phyloP scores from a whole-genome alignment of 2,329 filamentous ascomycete genomes.

The Stagonosporopsis cucurbitacearum region DNA sequence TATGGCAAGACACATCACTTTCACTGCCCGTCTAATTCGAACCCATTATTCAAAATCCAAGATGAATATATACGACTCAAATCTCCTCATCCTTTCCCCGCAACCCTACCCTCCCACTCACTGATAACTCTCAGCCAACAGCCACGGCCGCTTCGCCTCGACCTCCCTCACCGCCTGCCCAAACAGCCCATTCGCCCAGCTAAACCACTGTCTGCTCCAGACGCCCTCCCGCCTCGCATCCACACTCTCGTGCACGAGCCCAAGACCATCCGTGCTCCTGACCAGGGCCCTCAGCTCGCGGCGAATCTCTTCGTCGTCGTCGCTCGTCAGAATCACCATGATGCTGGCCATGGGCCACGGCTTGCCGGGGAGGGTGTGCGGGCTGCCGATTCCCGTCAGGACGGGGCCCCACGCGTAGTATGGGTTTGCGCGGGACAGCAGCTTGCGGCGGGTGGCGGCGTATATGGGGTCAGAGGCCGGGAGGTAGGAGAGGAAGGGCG shows the following conservation, averaged over 20 bases:
- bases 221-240: conserved; percentile 46
- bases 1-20: too few species aligned
- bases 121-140: conserved; percentile 48
- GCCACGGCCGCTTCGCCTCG: conserved; percentile 50
- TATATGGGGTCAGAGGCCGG: conserved; percentile 50
- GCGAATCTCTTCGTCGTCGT: conserved; percentile 55
- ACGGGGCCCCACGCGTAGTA: conserved; percentile 57
- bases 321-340: conserved; percentile 56
- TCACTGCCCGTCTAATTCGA: too few species aligned
- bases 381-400: conserved; percentile 54
- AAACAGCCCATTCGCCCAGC: conserved; percentile 61
- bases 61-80: too few species aligned
- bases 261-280: conserved; percentile 55
- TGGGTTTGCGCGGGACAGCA: conserved; percentile 54
- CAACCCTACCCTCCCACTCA: not conserved
- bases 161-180: conserved; percentile 56
- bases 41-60: too few species aligned
- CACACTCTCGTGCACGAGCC: conserved; percentile 60
- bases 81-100: too few species aligned
- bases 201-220: conserved; percentile 59
- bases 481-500: conserved; percentile 67
- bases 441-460: conserved; percentile 52
- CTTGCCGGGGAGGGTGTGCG: conserved; percentile 53
- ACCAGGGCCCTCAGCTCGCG: conserved; percentile 52
- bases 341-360: conserved; percentile 61